Evolutionary conservation across 306 rosid species (phyloP).

Genomic region (Gastrolobium villosum): DNA sequence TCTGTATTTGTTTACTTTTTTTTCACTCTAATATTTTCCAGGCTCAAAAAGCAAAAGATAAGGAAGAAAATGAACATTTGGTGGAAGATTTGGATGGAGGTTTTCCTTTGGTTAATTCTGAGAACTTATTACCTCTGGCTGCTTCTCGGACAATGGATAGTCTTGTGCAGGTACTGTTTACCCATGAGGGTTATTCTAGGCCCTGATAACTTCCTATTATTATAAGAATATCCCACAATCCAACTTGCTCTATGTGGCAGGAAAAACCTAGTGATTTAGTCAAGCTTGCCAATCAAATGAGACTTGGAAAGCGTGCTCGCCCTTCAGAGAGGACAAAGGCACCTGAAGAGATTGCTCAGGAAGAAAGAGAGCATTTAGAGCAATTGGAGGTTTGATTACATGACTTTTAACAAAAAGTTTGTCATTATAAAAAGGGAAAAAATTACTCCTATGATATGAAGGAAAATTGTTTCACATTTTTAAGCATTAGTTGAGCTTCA

Average conservation of each 20-base stretch:
- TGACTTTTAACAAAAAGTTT: slow-evolving; percentile 14
- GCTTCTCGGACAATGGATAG: slow-evolving; percentile 45
- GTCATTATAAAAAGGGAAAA: slow-evolving; percentile 26
- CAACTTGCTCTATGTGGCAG: slow-evolving; percentile 62
- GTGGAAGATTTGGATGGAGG: slow-evolving; percentile 80
- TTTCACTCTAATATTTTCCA: slow-evolving; percentile 52
- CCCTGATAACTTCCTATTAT: slow-evolving; percentile 4
- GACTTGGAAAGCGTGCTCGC: slow-evolving; percentile 86
- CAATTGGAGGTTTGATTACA: slow-evolving; percentile 72
- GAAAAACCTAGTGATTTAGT: slow-evolving; percentile 81
- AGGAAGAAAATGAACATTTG: slow-evolving; percentile 79
- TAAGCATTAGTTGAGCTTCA: background rate
- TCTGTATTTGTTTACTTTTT: slow-evolving; percentile 24
- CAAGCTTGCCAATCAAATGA: slow-evolving; percentile 76
- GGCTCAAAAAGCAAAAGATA: slow-evolving; percentile 92
- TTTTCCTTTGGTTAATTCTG: slow-evolving; percentile 68
- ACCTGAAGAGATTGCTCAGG: slow-evolving; percentile 93
- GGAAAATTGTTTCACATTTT: slow-evolving; percentile 21
- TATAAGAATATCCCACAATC: slow-evolving; percentile 24
- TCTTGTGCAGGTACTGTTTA: slow-evolving; percentile 62
- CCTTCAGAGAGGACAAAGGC: slow-evolving; percentile 92
- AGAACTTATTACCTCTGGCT: slow-evolving; percentile 68
- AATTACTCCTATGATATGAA: slow-evolving; percentile 16
- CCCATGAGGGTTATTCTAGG: slow-evolving; percentile 30
- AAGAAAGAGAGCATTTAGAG: slow-evolving; percentile 86